Conservation (phyloP, 306 rosid species). For the Corylus heterophylla region DNA sequence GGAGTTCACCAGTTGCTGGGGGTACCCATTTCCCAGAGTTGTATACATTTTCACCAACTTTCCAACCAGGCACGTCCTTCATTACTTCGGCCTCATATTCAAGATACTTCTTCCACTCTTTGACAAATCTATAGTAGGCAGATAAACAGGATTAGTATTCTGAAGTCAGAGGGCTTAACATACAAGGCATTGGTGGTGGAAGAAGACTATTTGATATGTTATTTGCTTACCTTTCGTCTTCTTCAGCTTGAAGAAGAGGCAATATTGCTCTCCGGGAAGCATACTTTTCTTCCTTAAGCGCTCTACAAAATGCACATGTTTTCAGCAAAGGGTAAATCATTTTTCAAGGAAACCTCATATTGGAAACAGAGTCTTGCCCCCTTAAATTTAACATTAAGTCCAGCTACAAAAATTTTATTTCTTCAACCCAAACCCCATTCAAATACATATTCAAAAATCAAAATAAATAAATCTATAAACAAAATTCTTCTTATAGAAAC, state of each 20-base stretch:
- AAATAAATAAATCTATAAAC: background rate
- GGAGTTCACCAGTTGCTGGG: constrained; percentile 90
- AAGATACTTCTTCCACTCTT: constrained; percentile 95
- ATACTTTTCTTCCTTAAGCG: constrained; percentile 87
- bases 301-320: constrained; percentile 50
- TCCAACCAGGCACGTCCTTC: constrained; percentile 99
- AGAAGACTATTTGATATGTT: constrained; percentile 2
- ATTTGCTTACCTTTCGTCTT: constrained; percentile 82
- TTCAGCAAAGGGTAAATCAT: constrained; percentile 5
- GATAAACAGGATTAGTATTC: constrained; percentile 7
- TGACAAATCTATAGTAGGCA: constrained; percentile 64
- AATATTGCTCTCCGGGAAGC: constrained; percentile 88
- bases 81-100: constrained; percentile 95
- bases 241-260: constrained; percentile 97
- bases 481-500: background rate
- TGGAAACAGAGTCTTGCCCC: background rate
- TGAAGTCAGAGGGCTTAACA: background rate
- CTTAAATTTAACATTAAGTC: background rate
- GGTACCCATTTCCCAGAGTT: constrained; percentile 97
- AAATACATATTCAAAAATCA: background rate
- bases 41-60: constrained; percentile 93
- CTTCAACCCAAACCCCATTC: background rate
- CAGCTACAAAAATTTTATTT: background rate
- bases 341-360: constrained; percentile 12
- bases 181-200: background rate